Evolutionary conservation across 2,329 filamentous ascomycete genomes (phyloP).

Genomic region (Colletotrichum echinochloae): DNA sequence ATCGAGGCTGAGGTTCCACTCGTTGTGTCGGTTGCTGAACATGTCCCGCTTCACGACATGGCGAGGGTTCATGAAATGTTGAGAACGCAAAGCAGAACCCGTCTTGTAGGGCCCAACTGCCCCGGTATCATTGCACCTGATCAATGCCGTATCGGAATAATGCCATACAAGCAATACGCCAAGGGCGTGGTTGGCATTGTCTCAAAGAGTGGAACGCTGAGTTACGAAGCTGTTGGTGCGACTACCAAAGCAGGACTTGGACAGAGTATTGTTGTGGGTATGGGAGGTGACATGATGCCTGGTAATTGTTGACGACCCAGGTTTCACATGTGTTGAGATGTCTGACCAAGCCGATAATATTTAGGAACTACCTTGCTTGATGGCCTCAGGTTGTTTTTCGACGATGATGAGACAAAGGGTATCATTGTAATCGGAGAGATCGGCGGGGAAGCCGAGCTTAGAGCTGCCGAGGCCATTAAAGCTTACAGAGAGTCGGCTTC

Average conservation of each 20-base stretch:
- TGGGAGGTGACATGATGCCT: slow-evolving; percentile 81
- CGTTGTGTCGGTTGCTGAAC: slow-evolving; percentile 83
- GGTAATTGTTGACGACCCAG: slow-evolving; percentile 53
- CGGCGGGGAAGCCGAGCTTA: slow-evolving; percentile 76
- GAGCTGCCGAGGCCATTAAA: slow-evolving; percentile 77
- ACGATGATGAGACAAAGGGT: slow-evolving; percentile 75
- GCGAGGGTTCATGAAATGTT: slow-evolving; percentile 77
- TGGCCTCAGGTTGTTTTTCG: slow-evolving; percentile 74
- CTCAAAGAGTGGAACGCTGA: slow-evolving; percentile 84
- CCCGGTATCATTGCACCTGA: slow-evolving; percentile 83
- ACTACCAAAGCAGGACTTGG: slow-evolving; percentile 80
- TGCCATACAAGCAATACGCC: slow-evolving; percentile 54
- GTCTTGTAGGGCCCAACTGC: slow-evolving; percentile 84
- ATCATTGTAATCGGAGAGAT: slow-evolving; percentile 81
- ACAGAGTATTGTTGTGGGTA: slow-evolving; percentile 81
- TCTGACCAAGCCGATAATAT: background rate
- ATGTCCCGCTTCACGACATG: slow-evolving; percentile 83
- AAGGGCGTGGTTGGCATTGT: slow-evolving; percentile 79
- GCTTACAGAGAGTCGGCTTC: slow-evolving; percentile 68
- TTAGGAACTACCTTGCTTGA: slow-evolving; percentile 78
- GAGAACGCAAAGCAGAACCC: slow-evolving; percentile 76
- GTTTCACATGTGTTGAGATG: background rate
- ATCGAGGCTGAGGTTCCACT: slow-evolving; percentile 83
- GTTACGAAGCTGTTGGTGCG: slow-evolving; percentile 82
- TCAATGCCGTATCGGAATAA: slow-evolving; percentile 66